Evolutionary conservation across 2,329 filamentous ascomycete species (phyloP), one percentile per base, ranked within the genome.

Genomic region (Nigrograna mackinnonii): DNA sequence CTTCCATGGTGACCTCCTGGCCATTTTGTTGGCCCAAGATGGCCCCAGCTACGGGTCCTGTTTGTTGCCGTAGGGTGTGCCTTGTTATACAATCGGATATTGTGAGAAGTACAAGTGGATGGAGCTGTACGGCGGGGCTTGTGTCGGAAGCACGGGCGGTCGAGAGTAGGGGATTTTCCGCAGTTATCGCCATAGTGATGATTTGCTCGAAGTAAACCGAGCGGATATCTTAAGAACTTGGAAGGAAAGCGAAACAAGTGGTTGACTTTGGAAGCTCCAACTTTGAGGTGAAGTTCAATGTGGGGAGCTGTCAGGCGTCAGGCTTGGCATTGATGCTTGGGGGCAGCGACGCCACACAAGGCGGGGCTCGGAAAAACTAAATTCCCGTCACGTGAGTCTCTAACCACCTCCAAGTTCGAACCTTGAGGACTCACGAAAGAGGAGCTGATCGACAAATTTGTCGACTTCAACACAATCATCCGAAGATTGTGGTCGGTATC

Each of bases 1-100:
- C 86, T 68, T 97, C 92, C 53, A 96, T 85, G 7, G 89, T 96
- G 57, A 96, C 86, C 60, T 92, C 85, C 43, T 90, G 86, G 16
- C 92, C 92, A 75, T 90, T 88, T 58, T 96, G 91, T 62, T 94
- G 89, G 13, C 94, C 94, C 5, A 99, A 73, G n/a, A 99, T 78
- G 39, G 87, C 91, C 43, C 94, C 94, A 3, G 92, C 81, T 14
- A 96, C 80, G 13, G 91, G 90, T 0, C 88, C 88, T 14, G 76
- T 68, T 58, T 91, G 85, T 39, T 83, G 76, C 45, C 94, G 84
- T 43, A 96, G 79, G 1, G 86, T 89, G 69, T 96, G 91, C 46
- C 94, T 84, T 44, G 92, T 95, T 67, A 97, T 91, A 68, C 95
- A 95, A 70, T 99, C 94, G 56, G 92, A 96, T 60, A 99, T 94